These are phyloP conservation scores for Ophiostoma populinum DNA, from an alignment of 2,329 filamentous ascomycete species.

Conservation along the genomic window DNA sequence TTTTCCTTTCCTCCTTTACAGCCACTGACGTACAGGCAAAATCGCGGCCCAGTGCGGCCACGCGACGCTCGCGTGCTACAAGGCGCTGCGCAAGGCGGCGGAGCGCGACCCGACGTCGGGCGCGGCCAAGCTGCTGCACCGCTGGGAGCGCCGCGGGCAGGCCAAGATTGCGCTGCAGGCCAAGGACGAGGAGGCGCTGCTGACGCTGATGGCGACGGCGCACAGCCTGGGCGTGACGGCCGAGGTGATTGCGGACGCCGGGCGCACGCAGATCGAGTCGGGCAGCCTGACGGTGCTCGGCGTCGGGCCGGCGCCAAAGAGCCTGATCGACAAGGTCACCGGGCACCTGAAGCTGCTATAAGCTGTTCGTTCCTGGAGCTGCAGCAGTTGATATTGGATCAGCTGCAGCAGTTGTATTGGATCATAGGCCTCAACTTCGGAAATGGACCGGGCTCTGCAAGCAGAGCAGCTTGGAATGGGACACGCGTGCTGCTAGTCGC, in stretches of 20 bases:
- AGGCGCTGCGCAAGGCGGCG: slow-evolving; percentile 47
- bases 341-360: slow-evolving; percentile 69
- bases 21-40: slow-evolving; percentile 46
- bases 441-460: too few relatives aligned
- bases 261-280: slow-evolving; percentile 86
- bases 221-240: slow-evolving; percentile 72
- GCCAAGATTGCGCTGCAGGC: slow-evolving; percentile 86
- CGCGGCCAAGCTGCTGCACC: slow-evolving; percentile 47
- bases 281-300: slow-evolving; percentile 88
- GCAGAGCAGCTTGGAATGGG: too few relatives aligned
- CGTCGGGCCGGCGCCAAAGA: slow-evolving; percentile 66
- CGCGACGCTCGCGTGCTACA: slow-evolving; percentile 96
- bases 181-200: slow-evolving; percentile 69
- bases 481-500: too few relatives aligned
- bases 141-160: slow-evolving; percentile 78
- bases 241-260: slow-evolving; percentile 86
- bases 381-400: too few relatives aligned
- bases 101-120: slow-evolving; percentile 31
- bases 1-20: background rate
- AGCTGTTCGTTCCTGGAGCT: too few relatives aligned
- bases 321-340: slow-evolving; percentile 71
- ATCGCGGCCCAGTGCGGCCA: slow-evolving; percentile 92
- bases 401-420: too few relatives aligned
- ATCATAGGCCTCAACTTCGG: too few relatives aligned
- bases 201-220: slow-evolving; percentile 59